Evolutionary conservation across 176 grass and related monocot species (phyloP), one percentile per base, ranked within the genome.

Genomic region (Zizania latifolia): DNA sequence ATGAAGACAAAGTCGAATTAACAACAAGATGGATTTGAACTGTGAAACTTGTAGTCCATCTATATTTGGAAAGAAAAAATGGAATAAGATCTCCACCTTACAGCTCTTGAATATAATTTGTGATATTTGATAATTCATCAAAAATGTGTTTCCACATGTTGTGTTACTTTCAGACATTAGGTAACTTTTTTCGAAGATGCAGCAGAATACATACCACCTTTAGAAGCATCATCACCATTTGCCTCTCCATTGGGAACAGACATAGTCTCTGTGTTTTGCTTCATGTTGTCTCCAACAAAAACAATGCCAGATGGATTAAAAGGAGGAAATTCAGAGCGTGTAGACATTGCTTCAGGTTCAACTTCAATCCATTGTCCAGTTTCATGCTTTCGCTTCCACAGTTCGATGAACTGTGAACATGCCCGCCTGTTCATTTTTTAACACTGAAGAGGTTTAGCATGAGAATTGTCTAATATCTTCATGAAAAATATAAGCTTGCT

Each of bases 351-450:
- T 80, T 99, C 96, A 53, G 85, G 86, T 76, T 99, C 96, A 85
- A 94, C 89, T 54, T 99, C 96, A 56, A 99, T 80, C 96, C 96
- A 99, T 82, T 99, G 96, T 53, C 96, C 96, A 72, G 92, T 92
- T 73, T 99, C 96, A 67, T 99, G 96, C 29, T 99, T 99, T 83
- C 84, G 86, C 87, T 86, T 99, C 96, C 96, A 99, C 45, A 99
- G 73, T 53, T 90, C 92, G 29, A 92, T 86, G 74, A 97, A 97
- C 76, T 85, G 83, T 13, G 85, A 79, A 67, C 91, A 92, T 4
- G 91, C 95, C 78, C 83, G 88, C 95, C 95, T 98, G 72, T 86
- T 88, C 32, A 46, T 87, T 81, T 81, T 21, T 70, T 26, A 43
- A 82, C 65, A 80, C 16, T 55, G 26, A 27, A 59, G 8, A 23